A percentile compares a stretch with the other conserved stretches of the same genome.
phyloP scores from a whole-genome alignment of 768 basidiomycete genomes.

The Pleurotus citrinopileatus region DNA sequence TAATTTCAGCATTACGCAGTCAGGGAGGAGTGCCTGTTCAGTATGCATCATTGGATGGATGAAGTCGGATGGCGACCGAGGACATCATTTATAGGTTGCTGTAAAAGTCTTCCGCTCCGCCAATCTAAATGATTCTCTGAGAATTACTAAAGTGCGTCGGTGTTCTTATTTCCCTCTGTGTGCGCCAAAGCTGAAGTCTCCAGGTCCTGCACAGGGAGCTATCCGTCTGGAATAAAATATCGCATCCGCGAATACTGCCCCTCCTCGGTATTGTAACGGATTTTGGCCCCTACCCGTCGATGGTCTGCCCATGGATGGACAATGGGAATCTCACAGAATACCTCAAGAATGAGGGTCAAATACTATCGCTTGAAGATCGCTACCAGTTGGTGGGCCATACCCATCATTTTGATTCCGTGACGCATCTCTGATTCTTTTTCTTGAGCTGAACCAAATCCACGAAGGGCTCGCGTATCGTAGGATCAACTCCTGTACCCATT shows the following conservation, averaged over 20 bases:
- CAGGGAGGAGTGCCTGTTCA: not conserved
- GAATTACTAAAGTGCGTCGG: not conserved
- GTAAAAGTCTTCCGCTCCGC: conserved; percentile 3
- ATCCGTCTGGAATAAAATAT: conserved; percentile 13
- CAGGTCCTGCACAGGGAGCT: not conserved
- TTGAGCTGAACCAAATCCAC: conserved; percentile 6
- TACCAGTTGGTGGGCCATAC: conserved; percentile 18
- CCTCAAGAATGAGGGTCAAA: conserved; percentile 15
- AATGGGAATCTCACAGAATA: conserved; percentile 23
- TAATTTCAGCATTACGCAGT: not conserved
- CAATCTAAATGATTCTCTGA: not conserved
- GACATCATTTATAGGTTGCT: not conserved
- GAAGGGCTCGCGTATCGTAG: conserved; percentile 11
- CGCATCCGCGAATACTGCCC: conserved; percentile 24
- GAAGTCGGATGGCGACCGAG: not conserved
- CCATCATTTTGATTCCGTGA: not conserved
- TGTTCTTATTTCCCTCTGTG: too few species aligned
- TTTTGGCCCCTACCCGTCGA: conserved; percentile 26
- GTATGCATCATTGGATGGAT: not conserved
- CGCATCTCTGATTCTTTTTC: not conserved
- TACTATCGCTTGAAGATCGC: conserved; percentile 13
- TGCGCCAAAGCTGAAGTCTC: not conserved
- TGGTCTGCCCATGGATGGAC: conserved; percentile 32
- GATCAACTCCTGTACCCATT: not conserved
- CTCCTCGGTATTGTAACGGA: conserved; percentile 23